Percentiles rank a stretch among this genome's conserved stretches.
Conservation (phyloP, 2,329 filamentous ascomycete species). For the Graphilbum sp. region DNA sequence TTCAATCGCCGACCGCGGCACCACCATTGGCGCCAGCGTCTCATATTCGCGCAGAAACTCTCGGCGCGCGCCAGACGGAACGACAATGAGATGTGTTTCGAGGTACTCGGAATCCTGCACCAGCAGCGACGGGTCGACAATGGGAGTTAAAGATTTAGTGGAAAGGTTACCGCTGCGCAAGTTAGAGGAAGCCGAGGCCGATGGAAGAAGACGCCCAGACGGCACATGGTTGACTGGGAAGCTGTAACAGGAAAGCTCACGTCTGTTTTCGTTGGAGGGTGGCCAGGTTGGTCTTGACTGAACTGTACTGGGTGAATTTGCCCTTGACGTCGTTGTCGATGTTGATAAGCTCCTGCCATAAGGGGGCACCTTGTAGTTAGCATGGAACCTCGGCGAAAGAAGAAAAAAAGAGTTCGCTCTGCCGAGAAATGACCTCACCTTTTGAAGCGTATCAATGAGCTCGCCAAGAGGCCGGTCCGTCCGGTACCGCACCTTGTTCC, state of each 20-base stretch:
- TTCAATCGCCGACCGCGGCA: slow-evolving; percentile 70
- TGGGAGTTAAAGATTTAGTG: slow-evolving; percentile 80
- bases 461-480: slow-evolving; percentile 81
- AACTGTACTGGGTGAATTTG: slow-evolving; percentile 90
- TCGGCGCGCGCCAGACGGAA: slow-evolving; percentile 64
- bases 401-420: background rate
- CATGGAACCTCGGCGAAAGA: background rate
- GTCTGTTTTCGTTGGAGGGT: slow-evolving; percentile 76
- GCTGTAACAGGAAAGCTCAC: no score
- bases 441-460: slow-evolving; percentile 74
- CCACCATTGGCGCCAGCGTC: slow-evolving; percentile 76
- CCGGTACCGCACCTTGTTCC: slow-evolving; percentile 97
- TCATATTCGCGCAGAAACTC: slow-evolving; percentile 87
- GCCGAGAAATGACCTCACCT: slow-evolving; percentile 32
- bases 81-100: slow-evolving; percentile 84
- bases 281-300: slow-evolving; percentile 70
- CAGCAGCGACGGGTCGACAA: slow-evolving; percentile 66
- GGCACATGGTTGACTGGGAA: no score
- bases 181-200: slow-evolving; percentile 5
- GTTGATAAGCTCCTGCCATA: slow-evolving; percentile 70
- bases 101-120: slow-evolving; percentile 91
- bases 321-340: slow-evolving; percentile 92
- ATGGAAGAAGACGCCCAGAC: background rate
- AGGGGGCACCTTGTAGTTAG: background rate
- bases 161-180: slow-evolving; percentile 67